Conservation (phyloP, 2,329 filamentous ascomycete genomes). For the Rutstroemia sp. region DNA sequence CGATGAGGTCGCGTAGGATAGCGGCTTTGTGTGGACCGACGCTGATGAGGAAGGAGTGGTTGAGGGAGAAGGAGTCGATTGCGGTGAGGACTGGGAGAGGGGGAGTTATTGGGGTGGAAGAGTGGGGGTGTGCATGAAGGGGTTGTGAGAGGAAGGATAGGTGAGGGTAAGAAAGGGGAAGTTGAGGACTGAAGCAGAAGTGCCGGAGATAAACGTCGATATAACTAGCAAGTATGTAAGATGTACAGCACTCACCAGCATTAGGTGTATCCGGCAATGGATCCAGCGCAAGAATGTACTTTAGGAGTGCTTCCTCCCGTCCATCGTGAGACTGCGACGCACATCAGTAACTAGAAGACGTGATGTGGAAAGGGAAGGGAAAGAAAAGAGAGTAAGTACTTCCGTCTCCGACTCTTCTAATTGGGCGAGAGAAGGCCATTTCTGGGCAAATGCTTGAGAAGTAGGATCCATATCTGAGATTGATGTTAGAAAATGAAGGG, state of each 20-base stretch:
- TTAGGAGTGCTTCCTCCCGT: constrained; percentile 63
- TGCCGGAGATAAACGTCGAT: too few relatives aligned
- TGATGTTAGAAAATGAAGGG: too few relatives aligned
- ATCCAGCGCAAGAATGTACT: constrained; percentile 48
- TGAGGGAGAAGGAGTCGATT: constrained; percentile 61
- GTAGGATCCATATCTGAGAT: background rate
- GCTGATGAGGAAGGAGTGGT: constrained; percentile 68
- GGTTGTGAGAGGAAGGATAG: too few relatives aligned
- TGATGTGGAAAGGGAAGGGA: background rate
- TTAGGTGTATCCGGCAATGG: too few relatives aligned
- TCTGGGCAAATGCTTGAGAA: background rate
- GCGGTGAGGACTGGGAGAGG: constrained; percentile 54
- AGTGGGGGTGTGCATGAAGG: too few relatives aligned
- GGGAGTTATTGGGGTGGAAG: constrained; percentile 11
- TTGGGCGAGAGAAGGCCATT: background rate
- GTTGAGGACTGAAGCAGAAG: too few relatives aligned
- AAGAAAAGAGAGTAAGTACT: background rate
- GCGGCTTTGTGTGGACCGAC: constrained; percentile 65
- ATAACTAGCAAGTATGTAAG: too few relatives aligned
- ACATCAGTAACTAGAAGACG: background rate
- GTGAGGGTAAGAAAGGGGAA: too few relatives aligned
- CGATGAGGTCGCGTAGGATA: constrained; percentile 60
- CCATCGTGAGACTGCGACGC: constrained; percentile 52
- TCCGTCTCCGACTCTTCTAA: background rate
- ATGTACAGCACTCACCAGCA: too few relatives aligned